A percentile compares a stretch with the other conserved stretches of the same genome.
phyloP scores from a whole-genome alignment of 2,329 filamentous ascomycete genomes.

The Fusarium goolgardi region DNA sequence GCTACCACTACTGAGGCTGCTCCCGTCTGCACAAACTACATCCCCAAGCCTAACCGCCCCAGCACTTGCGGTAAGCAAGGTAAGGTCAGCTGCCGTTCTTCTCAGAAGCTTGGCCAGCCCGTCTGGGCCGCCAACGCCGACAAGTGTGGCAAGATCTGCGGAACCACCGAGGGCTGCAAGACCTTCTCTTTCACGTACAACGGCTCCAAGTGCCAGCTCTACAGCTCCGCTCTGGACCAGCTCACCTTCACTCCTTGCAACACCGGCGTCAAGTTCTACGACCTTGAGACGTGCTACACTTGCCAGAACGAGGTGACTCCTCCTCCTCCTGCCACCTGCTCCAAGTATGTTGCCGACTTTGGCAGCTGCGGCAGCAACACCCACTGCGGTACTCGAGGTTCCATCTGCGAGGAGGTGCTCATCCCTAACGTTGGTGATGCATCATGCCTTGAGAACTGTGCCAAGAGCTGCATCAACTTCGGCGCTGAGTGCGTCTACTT shows the following conservation, averaged over 20 bases:
- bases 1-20: conserved; percentile 20
- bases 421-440: conserved; percentile 15
- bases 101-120: conserved; percentile 15
- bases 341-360: conserved; percentile 29
- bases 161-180: conserved; percentile 15
- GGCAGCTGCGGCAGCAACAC: conserved; percentile 14
- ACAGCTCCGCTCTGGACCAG: not conserved
- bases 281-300: conserved; percentile 21
- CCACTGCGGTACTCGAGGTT: conserved; percentile 21
- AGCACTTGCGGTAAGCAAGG: conserved; percentile 24
- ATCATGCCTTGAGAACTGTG: conserved; percentile 32
- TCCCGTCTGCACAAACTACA: conserved; percentile 23
- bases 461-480: conserved; percentile 36
- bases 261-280: conserved; percentile 33
- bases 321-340: conserved; percentile 17
- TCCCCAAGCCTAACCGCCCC: conserved; percentile 4
- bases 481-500: conserved; percentile 27
- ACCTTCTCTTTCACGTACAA: conserved; percentile 19
- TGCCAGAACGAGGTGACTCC: conserved; percentile 13
- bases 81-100: conserved; percentile 11
- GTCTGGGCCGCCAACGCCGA: not conserved
- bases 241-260: conserved; percentile 17
- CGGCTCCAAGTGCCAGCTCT: conserved; percentile 18
- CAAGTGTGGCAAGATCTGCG: conserved; percentile 20
- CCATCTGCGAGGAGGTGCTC: conserved; percentile 18